Evolutionary conservation across 768 basidiomycete species (phyloP).

Genomic region (Thelephora ganbajun): DNA sequence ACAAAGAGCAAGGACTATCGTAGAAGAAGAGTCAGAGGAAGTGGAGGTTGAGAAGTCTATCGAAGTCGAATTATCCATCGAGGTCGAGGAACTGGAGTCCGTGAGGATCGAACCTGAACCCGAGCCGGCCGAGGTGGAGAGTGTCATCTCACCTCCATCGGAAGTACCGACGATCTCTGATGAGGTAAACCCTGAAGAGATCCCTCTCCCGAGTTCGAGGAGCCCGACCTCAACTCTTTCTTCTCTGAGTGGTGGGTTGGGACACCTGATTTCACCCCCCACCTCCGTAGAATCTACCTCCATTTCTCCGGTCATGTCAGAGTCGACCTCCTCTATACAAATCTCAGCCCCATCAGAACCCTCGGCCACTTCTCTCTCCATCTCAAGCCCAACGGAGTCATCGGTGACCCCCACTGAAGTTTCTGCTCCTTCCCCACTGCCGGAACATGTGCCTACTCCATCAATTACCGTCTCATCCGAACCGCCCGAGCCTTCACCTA

Average conservation of each 20-base stretch:
- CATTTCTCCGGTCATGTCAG: neutral
- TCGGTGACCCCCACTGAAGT: conserved; percentile 16
- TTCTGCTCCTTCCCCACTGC: neutral
- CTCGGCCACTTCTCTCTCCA: conserved; percentile 18
- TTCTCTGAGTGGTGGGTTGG: conserved; percentile 11
- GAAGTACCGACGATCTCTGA: conserved; percentile 16
- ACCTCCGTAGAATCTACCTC: conserved; percentile 4
- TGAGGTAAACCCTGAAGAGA: conserved; percentile 17
- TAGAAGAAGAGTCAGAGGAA: conserved; percentile 18
- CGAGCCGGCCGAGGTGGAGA: conserved; percentile 8
- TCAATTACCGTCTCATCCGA: conserved; percentile 3
- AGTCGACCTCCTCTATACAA: neutral
- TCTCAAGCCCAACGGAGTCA: conserved; percentile 29
- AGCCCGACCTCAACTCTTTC: conserved; percentile 22
- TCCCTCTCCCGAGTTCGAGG: conserved; percentile 28
- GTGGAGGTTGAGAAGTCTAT: conserved; percentile 10
- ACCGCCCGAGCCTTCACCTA: conserved; percentile 11
- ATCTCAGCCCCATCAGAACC: conserved; percentile 8
- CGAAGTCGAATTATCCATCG: conserved; percentile 5
- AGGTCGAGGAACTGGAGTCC: neutral
- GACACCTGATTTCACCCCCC: conserved; percentile 3
- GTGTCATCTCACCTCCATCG: conserved; percentile 14
- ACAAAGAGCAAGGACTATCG: conserved; percentile 3
- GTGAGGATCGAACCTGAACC: conserved; percentile 3
- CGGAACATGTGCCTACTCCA: conserved; percentile 6